Base-by-base conservation (phyloP, 106 monocot species). In the Allium cepa region DNA sequence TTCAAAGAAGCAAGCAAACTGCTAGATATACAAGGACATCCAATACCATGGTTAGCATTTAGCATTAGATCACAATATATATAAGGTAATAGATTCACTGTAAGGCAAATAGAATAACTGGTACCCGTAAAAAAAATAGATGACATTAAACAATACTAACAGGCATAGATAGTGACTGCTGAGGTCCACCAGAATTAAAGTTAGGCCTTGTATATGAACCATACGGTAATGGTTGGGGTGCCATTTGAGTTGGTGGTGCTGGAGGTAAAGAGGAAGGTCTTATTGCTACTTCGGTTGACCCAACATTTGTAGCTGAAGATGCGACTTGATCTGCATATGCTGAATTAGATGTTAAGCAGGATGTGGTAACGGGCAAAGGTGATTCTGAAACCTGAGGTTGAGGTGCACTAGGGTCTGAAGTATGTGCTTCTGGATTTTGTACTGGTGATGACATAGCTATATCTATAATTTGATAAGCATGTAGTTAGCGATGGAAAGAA, bases 181-280 rank as follows among this genome's bases (percentile, higher is more conserved):
- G 93, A 50, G 49, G 67, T 56, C 26, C 71, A 22, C 76, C 83
- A 57, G 76, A n/a, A 26, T 75, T 46, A 83, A 77, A 71, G 66
- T 69, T 89, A 46, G 28, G 16, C 62, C 77, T 81, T 51, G 86
- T 86, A 68, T 81, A 72, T 57, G 79, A 66, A 67, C 65, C 80
- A 64, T 82, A 82, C 47, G 84, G 77, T 76, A 87, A 80, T 28
- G 82, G 70, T 59, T 71, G 55, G 49, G 58, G 22, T n/a, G 56
- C 71, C 61, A 27, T 76, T 69, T 74, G 76, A 50, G 75, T 52
- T 27, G 78, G 64, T 61, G 49, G 27, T 45, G 62, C 67, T 57
- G 67, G 49, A 71, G 79, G 15, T 52, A 74, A 49, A 36, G 72
- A n/a, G 12, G 59, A 13, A 4, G 78, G 17, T 49, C 67, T 50